phyloP scores from a whole-genome alignment of 257 asterid genomes.

The Fraxinus excelsior region DNA sequence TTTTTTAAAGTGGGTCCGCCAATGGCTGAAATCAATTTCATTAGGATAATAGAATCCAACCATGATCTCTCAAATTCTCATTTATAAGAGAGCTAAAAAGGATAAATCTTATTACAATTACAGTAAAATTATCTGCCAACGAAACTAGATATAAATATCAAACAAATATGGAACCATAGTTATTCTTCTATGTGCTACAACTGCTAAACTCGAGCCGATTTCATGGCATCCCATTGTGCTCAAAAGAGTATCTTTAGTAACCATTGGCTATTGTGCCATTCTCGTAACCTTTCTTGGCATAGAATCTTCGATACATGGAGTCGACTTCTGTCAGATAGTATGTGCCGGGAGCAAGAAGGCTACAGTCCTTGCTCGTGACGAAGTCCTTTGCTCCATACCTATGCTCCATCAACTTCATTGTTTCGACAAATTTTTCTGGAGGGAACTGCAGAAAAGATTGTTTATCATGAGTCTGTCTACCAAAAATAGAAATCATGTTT shows the following conservation, averaged over 20 bases:
- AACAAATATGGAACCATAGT: slow-evolving; percentile 23
- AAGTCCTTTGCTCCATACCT: slow-evolving; percentile 91
- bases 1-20: too few relatives aligned
- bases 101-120: background rate
- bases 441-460: slow-evolving; percentile 48
- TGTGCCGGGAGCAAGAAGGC: slow-evolving; percentile 84
- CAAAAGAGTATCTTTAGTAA: slow-evolving; percentile 48
- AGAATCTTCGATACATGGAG: slow-evolving; percentile 86
- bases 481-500: background rate
- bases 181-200: slow-evolving; percentile 38
- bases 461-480: background rate
- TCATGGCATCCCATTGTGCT: slow-evolving; percentile 21
- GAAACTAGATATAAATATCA: slow-evolving; percentile 3
- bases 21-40: background rate
- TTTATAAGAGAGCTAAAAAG: background rate
- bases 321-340: slow-evolving; percentile 93
- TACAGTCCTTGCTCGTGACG: slow-evolving; percentile 73
- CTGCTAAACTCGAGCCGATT: slow-evolving; percentile 29
- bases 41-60: background rate
- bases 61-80: background rate
- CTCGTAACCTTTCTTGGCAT: slow-evolving; percentile 63
- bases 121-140: slow-evolving; percentile 5
- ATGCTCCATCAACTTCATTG: slow-evolving; percentile 92
- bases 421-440: slow-evolving; percentile 84
- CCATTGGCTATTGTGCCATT: slow-evolving; percentile 65